phyloP scores from a whole-genome alignment of 148 eudicot species.

The Diospyros lotus region DNA sequence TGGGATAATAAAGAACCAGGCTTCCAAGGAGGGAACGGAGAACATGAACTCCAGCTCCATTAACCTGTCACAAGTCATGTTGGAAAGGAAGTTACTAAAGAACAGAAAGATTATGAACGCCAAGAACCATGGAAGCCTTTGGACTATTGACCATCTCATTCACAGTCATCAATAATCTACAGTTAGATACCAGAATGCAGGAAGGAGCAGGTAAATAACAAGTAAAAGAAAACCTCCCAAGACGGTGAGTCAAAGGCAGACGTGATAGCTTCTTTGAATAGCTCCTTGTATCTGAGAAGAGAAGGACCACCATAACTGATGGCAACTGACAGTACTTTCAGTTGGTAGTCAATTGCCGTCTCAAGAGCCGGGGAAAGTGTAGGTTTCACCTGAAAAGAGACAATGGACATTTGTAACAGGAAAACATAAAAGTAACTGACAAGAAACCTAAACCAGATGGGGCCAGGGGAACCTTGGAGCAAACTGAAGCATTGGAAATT shows the following conservation, averaged over 20 bases:
- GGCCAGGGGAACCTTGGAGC: constrained; percentile 41
- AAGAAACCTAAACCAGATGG: background rate
- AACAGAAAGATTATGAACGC: constrained; percentile 6
- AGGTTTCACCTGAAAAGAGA: constrained; percentile 47
- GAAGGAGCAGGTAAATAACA: constrained; percentile 4
- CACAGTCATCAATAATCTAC: background rate
- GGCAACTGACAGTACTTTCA: constrained; percentile 87
- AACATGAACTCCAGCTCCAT: constrained; percentile 92
- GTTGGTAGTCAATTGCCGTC: constrained; percentile 76
- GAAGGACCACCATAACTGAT: constrained; percentile 85
- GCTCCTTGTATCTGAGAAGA: constrained; percentile 62
- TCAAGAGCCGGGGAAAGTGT: constrained; percentile 93
- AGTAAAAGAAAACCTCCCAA: constrained; percentile 73
- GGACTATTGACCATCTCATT: background rate
- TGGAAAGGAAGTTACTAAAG: background rate
- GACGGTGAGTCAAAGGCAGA: constrained; percentile 92
- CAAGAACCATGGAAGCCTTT: constrained; percentile 1
- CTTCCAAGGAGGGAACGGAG: constrained; percentile 93
- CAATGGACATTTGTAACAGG: background rate
- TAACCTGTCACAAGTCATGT: constrained; percentile 59
- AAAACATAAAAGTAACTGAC: constrained; percentile 8
- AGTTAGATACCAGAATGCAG: constrained; percentile 5
- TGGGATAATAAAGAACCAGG: constrained; percentile 86
- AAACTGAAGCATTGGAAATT: constrained; percentile 33
- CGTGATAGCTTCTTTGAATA: constrained; percentile 67